Base-by-base conservation (phyloP, 148 eudicot genomes). In the Hydrangea macrophylla region DNA sequence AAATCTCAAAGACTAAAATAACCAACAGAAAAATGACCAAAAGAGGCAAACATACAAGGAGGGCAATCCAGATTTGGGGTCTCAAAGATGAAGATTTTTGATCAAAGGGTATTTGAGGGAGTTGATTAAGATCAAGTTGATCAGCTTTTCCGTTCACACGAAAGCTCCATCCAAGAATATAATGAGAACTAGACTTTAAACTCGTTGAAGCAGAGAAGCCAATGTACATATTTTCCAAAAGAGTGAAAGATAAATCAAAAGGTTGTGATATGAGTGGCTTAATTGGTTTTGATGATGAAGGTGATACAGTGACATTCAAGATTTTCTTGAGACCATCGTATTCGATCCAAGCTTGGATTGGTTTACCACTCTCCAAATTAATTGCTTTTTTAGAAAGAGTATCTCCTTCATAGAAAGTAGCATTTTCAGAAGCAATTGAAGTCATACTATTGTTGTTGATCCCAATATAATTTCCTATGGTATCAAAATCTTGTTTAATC, bases 131-230 rank as follows among this genome's bases (percentile, higher is more conserved):
- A 75, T 79, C 25, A 6, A 79, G 56, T 0, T 13, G 37, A 28
- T 27, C 32, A 10, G 78, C 82, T 0, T 0, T 3, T 44, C 79
- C 79, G 17, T 70, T 67, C 5, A 66, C 7, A 13, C 60, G 8
- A 45, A 79, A 79, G 25, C 82, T 79, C 79, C 79, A 79, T 44
- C 75, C 82, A 22, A 74, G 56, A 27, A 79, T 64, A 67, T 79
- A 74, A 70, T 79, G 78, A 62, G 75, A 33, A 20, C 78, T 74
- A 7, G 75, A 30, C 22, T 68, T 48, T 0, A 3, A 0, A 23
- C 82, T 78, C 0, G 82, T 79, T 20, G 82, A 70, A 0, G 82
- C 82, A 0, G 82, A 79, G 65, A 79, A 79, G 6, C 82, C 82
- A 5, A 40, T 68, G 30, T 70, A 66, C 82, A 75, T 65, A 1